phyloP scores from a whole-genome alignment of 352 stramenopile genomes.

The Globisporangium sylvaticum region DNA sequence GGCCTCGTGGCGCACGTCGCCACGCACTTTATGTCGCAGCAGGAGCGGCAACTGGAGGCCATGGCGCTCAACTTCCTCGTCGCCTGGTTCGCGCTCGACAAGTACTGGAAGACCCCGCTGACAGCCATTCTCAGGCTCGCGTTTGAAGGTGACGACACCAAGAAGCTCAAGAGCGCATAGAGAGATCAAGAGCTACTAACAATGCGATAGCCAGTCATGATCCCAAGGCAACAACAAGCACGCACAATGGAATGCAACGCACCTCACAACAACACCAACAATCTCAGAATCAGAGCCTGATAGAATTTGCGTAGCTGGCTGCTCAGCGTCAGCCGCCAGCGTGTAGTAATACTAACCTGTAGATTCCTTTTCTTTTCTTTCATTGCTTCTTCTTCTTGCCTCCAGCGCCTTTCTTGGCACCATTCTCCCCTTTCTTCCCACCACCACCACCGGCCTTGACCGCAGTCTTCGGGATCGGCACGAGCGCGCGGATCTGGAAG shows the following conservation, averaged over 20 bases:
- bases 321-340: background rate
- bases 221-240: background rate
- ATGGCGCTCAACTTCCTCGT: slow-evolving; percentile 55
- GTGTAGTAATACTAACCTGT: background rate
- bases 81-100: slow-evolving; percentile 67
- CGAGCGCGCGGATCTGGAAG: slow-evolving; percentile 67
- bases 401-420: background rate
- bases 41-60: slow-evolving; percentile 48
- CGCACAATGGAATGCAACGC: slow-evolving; percentile 17
- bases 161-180: slow-evolving; percentile 28
- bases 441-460: slow-evolving; percentile 14
- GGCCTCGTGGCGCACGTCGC: slow-evolving; percentile 53
- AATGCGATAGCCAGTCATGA: background rate
- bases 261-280: background rate
- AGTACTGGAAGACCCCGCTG: slow-evolving; percentile 63
- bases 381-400: slow-evolving; percentile 45
- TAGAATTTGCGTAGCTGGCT: background rate
- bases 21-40: slow-evolving; percentile 49
- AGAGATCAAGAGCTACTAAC: background rate
- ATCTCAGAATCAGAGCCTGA: background rate
- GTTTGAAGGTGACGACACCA: background rate
- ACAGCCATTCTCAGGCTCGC: slow-evolving; percentile 26
- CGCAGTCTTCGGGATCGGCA: slow-evolving; percentile 22
- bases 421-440: slow-evolving; percentile 30
- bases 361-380: background rate